Base-by-base conservation (phyloP, 495 filamentous ascomycete species). In the Lichina pygmaea region DNA sequence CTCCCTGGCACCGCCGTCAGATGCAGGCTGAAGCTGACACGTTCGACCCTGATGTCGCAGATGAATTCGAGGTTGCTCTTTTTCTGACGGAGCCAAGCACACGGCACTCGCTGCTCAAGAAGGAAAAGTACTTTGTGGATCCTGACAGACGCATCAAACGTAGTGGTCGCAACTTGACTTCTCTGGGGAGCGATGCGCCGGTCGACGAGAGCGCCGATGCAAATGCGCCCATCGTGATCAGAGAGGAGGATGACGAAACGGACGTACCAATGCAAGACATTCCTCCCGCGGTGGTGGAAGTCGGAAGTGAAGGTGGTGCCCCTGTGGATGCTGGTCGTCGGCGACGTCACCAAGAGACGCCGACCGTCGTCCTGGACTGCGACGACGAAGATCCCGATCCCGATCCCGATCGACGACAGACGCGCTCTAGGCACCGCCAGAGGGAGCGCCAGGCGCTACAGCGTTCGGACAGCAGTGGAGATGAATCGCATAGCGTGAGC, bases 11-110 rank as follows among this genome's bases (percentile, higher is more conserved):
- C 16, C 15, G 33, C 31, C 15, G 9, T 33, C 15, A 16, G 34
- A 13, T 3, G 34, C 12, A 12, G 8, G 8, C 40, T 47, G 24
- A 24, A 24, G 24, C 13, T 32, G 11, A 45, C 13, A 13, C 31
- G 24, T 32, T 32, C 44, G 2, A 33, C 47, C 47, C 32, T 48
- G 17, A 43, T 15, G 32, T 45, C 13, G 34, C 56, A 91, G 89
- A 93, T 63, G 86, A 91, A 44, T 97, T 94, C 54, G 85, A 94
- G 55, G 81, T 93, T 37, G 77, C 81, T 13, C 75, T 95, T 49
- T 97, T 94, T 61, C 70, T 97, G 52, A 91, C 78, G 34, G 80
- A 92, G 58, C 77, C 75, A 7, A 76, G 75, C 17, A 82, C 81
- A n/a, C 72, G 85, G 32, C 86, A 95, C 64, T 77, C 81, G 12